Base-by-base conservation (phyloP, 2,329 filamentous ascomycete species). In the Cytospora mali region DNA sequence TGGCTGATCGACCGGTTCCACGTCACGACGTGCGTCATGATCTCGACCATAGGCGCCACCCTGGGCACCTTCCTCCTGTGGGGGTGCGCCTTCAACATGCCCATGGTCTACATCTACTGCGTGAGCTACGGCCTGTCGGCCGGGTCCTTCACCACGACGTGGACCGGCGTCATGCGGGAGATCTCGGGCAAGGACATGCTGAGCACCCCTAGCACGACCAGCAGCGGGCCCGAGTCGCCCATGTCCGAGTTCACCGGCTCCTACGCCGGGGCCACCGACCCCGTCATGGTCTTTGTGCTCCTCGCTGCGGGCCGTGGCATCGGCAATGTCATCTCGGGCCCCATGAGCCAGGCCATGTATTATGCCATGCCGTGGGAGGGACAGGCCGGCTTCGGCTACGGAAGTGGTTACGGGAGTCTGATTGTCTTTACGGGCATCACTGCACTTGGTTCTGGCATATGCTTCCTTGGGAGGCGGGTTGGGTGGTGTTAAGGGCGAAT, bases 91-190 rank as follows among this genome's bases (percentile, higher is more conserved):
- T 79, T 77, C 0, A 80, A 76, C 10, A 73, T 87, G 27, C 78
- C 79, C 0, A 74, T 86, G 4, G 71, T 90, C 33, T 82, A 86
- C 27, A 67, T 84, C 9, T 90, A 88, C 71, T 84, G 86, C 35
- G 73, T 88, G 21, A 75, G 81, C 5, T 90, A 87, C 68, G 88
- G 88, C 0, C 78, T 89, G 67, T 90, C 89, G 60, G 87, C 87
- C 0, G 85, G 87, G 0, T 82, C 84, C 0, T 90, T 86, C 69
- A 84, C 83, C 2, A 82, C 84, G 0, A 83, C 85, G 0, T 90
- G 87, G 86, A 79, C 82, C 0, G 84, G 84, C 0, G 79, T 85
- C 67, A 83, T 83, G 80, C 75, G 70, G 46, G 77, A 81, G 61
- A 69, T 81, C 11, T 67, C 71, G 6, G 70, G 69, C 49, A 63